These are phyloP conservation scores for Immersiporthe knoxdaviesiana DNA, from an alignment of 2,329 filamentous ascomycete genomes.

Conservation along the genomic window DNA sequence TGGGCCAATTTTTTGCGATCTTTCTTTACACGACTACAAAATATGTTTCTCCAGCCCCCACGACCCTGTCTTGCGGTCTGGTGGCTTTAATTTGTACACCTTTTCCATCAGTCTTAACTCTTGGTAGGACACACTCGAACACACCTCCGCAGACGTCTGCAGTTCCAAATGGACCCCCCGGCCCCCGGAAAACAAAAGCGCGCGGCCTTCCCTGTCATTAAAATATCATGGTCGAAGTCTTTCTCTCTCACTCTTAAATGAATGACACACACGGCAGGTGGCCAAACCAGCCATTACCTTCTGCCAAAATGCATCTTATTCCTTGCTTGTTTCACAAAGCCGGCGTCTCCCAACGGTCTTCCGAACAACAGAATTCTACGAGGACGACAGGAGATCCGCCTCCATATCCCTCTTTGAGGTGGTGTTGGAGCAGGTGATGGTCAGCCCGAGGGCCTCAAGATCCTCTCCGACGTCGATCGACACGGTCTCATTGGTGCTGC, in stretches of 20 bases:
- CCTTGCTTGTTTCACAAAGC: background rate
- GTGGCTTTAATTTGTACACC: background rate
- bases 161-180: background rate
- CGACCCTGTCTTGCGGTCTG: background rate
- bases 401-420: background rate
- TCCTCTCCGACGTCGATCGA: conserved; percentile 55
- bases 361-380: background rate
- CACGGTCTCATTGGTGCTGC: conserved; percentile 53
- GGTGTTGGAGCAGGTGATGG: conserved; percentile 23
- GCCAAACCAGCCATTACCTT: background rate
- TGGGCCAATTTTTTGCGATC: background rate
- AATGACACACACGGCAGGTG: background rate
- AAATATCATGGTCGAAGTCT: background rate
- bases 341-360: background rate
- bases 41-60: background rate
- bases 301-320: background rate
- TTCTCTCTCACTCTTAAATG: background rate
- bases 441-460: conserved; percentile 35
- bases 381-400: background rate
- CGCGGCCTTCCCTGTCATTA: conserved; percentile 10
- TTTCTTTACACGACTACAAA: conserved; percentile 4
- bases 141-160: background rate
- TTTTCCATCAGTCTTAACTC: background rate
- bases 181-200: background rate
- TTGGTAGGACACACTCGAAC: background rate